These are phyloP conservation scores for Calocybe cyanea DNA, from an alignment of 768 basidiomycete species.

Conservation along the genomic window DNA sequence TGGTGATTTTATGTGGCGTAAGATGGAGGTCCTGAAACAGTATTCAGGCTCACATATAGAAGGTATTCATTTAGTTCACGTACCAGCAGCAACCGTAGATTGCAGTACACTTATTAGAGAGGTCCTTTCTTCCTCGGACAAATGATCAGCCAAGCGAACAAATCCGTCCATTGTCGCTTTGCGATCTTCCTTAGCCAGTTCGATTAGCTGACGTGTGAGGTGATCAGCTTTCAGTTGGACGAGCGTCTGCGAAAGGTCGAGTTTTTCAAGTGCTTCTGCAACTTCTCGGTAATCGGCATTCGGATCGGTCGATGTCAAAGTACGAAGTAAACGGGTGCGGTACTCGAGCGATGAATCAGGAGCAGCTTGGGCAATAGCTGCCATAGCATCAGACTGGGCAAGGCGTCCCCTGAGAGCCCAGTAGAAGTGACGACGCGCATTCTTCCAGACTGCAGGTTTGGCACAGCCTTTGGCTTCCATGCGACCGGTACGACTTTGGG, in stretches of 20 bases:
- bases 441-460: constrained; percentile 80
- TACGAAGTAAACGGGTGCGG: constrained; percentile 59
- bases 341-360: constrained; percentile 69
- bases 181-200: constrained; percentile 68
- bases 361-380: constrained; percentile 62
- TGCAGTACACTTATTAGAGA: constrained; percentile 60
- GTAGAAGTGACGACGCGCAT: constrained; percentile 87
- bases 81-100: constrained; percentile 55
- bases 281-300: constrained; percentile 51
- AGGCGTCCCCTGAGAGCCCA: constrained; percentile 88
- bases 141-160: constrained; percentile 63
- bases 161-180: constrained; percentile 76
- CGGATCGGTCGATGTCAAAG: constrained; percentile 52
- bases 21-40: constrained; percentile 31
- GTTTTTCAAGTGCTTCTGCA: constrained; percentile 64
- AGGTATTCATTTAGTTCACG: constrained; percentile 18
- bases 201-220: constrained; percentile 61
- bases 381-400: constrained; percentile 62
- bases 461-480: constrained; percentile 99
- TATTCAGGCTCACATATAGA: neutral
- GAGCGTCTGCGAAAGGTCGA: constrained; percentile 62
- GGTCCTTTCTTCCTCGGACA: constrained; percentile 70
- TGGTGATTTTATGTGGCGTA: constrained; percentile 21
- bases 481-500: constrained; percentile 77
- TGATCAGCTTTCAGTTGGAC: constrained; percentile 67